Conservation (phyloP, 1,139 yeast genomes). For the Diutina ranongensis region DNA sequence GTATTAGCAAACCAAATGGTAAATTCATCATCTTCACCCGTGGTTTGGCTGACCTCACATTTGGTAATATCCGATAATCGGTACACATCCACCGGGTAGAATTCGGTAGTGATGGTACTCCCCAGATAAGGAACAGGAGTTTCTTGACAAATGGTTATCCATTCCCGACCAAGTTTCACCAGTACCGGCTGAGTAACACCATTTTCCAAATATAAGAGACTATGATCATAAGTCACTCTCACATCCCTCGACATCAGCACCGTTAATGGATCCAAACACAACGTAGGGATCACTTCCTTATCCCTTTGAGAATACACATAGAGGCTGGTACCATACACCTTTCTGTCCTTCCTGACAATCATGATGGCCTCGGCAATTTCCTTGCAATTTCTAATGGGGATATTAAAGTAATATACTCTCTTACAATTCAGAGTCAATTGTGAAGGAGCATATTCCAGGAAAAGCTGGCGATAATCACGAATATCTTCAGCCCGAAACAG, state of each 20-base stretch:
- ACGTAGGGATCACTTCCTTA: constrained; percentile 20
- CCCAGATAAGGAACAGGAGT: constrained; percentile 16
- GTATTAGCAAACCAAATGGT: constrained; percentile 41
- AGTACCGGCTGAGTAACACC: constrained; percentile 39
- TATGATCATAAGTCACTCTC: constrained; percentile 50
- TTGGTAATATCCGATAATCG: constrained; percentile 39
- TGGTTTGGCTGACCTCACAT: constrained; percentile 37
- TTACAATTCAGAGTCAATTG: constrained; percentile 43
- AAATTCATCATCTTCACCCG: constrained; percentile 28
- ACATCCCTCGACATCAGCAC: constrained; percentile 36
- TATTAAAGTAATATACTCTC: constrained; percentile 48
- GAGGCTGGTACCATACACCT: constrained; percentile 9
- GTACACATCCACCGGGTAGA: constrained; percentile 41
- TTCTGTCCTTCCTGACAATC: background rate
- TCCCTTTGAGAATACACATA: background rate
- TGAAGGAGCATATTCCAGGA: constrained; percentile 29
- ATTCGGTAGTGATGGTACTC: constrained; percentile 18
- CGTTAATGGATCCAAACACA: constrained; percentile 37
- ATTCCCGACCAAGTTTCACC: constrained; percentile 60
- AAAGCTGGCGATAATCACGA: constrained; percentile 36
- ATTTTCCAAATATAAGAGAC: constrained; percentile 34
- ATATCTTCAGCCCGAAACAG: constrained; percentile 37
- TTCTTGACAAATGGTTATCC: constrained; percentile 43
- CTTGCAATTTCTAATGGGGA: constrained; percentile 21
- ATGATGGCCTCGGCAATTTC: background rate